phyloP scores from a whole-genome alignment of 306 rosid species.

The Macrotyloma uniflorum region DNA sequence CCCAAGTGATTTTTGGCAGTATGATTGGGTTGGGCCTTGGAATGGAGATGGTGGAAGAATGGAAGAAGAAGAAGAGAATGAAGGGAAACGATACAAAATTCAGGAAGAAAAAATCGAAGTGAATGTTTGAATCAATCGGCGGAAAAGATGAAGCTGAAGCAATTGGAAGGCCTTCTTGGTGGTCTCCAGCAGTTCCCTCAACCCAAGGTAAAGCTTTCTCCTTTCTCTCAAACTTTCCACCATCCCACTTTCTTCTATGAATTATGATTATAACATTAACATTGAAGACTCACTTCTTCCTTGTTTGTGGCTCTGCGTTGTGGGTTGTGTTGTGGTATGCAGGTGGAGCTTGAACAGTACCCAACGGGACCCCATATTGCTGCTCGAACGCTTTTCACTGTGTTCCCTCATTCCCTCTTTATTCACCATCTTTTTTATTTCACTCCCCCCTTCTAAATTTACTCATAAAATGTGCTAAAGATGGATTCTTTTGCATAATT shows the following conservation, averaged over 20 bases:
- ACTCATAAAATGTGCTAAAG: slow-evolving; percentile 20
- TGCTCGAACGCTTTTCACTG: slow-evolving; percentile 89
- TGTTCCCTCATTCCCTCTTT: slow-evolving; percentile 32
- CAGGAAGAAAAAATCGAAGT: background rate
- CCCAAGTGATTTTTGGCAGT: background rate
- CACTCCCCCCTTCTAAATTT: background rate
- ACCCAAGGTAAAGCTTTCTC: slow-evolving; percentile 63
- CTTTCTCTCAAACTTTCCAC: background rate
- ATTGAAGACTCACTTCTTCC: background rate
- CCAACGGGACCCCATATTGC: slow-evolving; percentile 98
- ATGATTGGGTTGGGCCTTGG: background rate
- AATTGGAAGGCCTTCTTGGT: slow-evolving; percentile 73
- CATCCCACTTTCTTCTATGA: background rate
- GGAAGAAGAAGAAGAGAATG: background rate
- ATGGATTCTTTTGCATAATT: slow-evolving; percentile 31
- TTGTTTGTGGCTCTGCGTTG: background rate
- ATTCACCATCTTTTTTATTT: background rate
- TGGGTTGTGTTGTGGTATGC: slow-evolving; percentile 14
- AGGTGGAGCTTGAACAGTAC: slow-evolving; percentile 90
- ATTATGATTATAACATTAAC: background rate
- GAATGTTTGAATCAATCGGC: background rate
- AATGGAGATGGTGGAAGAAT: background rate
- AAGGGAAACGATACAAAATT: background rate
- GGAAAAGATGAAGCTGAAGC: slow-evolving; percentile 84
- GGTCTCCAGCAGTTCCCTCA: slow-evolving; percentile 76